Evolutionary conservation across 2,329 filamentous ascomycete species (phyloP).

Genomic region (Penicillium capsulatum): DNA sequence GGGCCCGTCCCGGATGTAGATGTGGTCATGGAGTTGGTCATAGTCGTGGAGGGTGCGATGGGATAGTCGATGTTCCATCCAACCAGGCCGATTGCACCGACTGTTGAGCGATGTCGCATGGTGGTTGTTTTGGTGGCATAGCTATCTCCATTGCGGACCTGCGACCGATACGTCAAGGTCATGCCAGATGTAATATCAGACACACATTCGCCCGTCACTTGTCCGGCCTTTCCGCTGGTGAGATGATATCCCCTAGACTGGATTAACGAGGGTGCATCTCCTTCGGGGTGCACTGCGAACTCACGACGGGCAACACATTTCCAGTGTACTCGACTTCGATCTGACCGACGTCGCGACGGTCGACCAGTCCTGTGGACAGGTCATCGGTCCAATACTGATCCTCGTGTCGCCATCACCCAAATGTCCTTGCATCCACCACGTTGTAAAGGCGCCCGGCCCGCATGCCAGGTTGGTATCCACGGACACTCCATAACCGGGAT

Average conservation of each 20-base stretch:
- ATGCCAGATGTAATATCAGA: background rate
- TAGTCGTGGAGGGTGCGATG: background rate
- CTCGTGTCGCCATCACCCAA: no score
- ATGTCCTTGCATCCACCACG: background rate
- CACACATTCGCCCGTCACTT: background rate
- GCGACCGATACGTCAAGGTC: conserved; percentile 1
- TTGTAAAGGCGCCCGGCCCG: background rate
- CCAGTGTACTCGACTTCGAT: background rate
- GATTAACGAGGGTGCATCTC: no score
- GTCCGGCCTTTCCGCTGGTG: background rate
- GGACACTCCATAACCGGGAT: background rate
- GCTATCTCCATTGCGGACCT: background rate
- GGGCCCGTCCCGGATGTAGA: background rate
- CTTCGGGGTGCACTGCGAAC: no score
- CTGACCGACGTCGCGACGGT: background rate
- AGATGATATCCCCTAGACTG: background rate
- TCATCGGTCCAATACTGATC: background rate
- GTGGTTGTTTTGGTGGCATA: background rate
- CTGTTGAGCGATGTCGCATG: background rate
- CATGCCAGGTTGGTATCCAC: background rate
- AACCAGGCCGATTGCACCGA: background rate
- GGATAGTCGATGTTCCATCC: background rate
- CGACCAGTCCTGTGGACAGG: background rate
- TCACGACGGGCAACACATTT: conserved; percentile 1
- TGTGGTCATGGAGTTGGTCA: conserved; percentile 1